Evolutionary conservation across 257 asterid genomes (phyloP).

Genomic region (Avicennia marina): DNA sequence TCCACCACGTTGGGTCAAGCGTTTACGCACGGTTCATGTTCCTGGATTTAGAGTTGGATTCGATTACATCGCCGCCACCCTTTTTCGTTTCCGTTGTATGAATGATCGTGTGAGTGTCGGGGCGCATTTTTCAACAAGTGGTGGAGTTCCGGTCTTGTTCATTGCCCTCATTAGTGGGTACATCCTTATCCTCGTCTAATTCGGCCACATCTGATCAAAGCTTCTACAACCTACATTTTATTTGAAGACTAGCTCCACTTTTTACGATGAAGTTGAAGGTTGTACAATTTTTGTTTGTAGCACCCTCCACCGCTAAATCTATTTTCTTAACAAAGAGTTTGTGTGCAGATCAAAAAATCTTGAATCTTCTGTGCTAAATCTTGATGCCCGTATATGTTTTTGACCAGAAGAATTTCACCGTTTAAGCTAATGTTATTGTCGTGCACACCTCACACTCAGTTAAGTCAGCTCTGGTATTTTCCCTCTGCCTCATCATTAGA

Average conservation of each 20-base stretch:
- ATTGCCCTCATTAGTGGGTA: neutral
- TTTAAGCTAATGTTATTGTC: neutral
- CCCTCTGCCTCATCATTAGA: neutral
- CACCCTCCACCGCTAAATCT: neutral
- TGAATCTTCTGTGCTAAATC: neutral
- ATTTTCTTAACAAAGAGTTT: neutral
- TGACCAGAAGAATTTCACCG: neutral
- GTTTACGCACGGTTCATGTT: too few relatives aligned
- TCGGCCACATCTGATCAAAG: conserved; percentile 29
- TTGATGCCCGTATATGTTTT: neutral
- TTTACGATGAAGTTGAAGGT: neutral
- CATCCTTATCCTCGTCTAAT: conserved; percentile 9
- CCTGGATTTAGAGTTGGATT: too few relatives aligned
- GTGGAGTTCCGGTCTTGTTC: conserved; percentile 31
- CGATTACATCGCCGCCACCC: too few relatives aligned
- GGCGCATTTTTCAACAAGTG: conserved; percentile 61
- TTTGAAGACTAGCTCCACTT: conserved; percentile 25
- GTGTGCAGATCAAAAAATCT: conserved; percentile 21
- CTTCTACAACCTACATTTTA: conserved; percentile 43
- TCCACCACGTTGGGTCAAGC: too few relatives aligned
- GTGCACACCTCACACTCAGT: neutral
- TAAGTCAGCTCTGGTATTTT: neutral
- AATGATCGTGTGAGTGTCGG: too few relatives aligned
- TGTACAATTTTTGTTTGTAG: neutral
- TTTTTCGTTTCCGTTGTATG: too few relatives aligned